Percentiles rank a stretch among this genome's conserved stretches.
Conservation (phyloP, 768 basidiomycete genomes). For the Trametes meyenii region DNA sequence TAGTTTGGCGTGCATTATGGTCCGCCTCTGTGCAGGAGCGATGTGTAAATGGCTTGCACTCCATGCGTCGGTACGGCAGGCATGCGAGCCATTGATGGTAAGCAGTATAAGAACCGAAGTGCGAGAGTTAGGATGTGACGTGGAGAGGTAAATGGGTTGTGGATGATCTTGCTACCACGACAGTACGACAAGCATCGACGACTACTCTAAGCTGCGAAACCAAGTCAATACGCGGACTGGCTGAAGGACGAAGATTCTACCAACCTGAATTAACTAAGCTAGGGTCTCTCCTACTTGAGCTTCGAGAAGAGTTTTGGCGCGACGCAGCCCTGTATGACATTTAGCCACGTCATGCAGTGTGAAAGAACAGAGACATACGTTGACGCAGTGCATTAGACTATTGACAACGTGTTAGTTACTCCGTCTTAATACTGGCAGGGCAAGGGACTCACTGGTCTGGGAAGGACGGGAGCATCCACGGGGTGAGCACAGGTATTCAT, state of each 20-base stretch:
- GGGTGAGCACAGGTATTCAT: constrained; percentile 7
- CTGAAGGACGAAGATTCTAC: background rate
- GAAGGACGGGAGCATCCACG: constrained; percentile 7
- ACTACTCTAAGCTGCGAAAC: constrained; percentile 7
- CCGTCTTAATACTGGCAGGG: background rate
- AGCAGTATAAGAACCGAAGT: background rate
- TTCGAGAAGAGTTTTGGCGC: constrained; percentile 85
- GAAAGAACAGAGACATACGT: constrained; percentile 52
- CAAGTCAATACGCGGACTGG: background rate
- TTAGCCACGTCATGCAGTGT: constrained; percentile 10
- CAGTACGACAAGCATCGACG: background rate
- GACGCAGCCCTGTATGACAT: constrained; percentile 45
- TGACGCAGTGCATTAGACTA: constrained; percentile 93
- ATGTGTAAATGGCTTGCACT: too few relatives aligned
- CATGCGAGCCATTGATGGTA: background rate
- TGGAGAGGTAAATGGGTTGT: background rate
- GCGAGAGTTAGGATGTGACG: background rate
- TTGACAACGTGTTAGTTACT: constrained; percentile 18
- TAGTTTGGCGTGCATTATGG: too few relatives aligned
- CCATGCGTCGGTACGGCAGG: too few relatives aligned
- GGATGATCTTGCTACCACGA: constrained; percentile 3
- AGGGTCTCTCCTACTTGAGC: constrained; percentile 49
- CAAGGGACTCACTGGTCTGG: constrained; percentile 66
- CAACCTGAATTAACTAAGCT: constrained; percentile 5
- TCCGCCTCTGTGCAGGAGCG: too few relatives aligned